These are phyloP conservation scores for Cercospora sp. DNA, from an alignment of 2,329 filamentous ascomycete genomes.

Conservation along the genomic window DNA sequence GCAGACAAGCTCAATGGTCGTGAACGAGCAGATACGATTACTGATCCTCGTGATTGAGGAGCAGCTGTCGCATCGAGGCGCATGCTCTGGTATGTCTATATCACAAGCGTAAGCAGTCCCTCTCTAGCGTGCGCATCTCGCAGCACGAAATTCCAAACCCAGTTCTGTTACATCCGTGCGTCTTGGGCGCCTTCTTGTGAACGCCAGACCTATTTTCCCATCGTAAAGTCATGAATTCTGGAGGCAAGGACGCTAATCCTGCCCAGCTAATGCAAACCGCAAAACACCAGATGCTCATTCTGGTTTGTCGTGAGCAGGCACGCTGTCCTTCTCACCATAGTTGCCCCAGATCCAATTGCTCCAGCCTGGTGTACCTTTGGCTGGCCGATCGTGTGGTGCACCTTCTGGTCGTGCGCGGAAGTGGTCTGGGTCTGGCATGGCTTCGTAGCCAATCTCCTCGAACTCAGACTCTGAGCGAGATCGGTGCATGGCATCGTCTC, in stretches of 20 bases:
- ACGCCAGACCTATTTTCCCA: neutral
- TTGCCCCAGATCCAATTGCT: constrained; percentile 42
- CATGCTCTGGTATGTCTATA: neutral
- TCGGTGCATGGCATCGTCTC: constrained; percentile 60
- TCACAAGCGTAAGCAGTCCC: neutral
- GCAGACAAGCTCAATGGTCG: neutral
- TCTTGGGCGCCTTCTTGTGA: neutral
- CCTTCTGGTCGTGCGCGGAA: constrained; percentile 23
- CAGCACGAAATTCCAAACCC: neutral
- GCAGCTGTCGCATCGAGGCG: neutral
- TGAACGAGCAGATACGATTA: neutral
- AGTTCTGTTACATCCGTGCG: neutral
- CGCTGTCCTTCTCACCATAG: constrained; percentile 41
- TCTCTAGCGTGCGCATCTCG: neutral
- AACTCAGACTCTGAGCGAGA: constrained; percentile 86
- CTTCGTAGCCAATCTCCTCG: constrained; percentile 53
- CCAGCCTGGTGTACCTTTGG: constrained; percentile 33
- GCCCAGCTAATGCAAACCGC: neutral
- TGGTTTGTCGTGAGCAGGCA: constrained; percentile 36
- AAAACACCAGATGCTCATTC: neutral
- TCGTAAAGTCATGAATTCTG: constrained; percentile 8
- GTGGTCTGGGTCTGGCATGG: constrained; percentile 40
- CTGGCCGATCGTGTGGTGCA: constrained; percentile 9
- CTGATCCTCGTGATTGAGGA: neutral
- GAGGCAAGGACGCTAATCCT: neutral